Conservation (phyloP, 164 flowering plant species). For the Vitis labrusca region DNA sequence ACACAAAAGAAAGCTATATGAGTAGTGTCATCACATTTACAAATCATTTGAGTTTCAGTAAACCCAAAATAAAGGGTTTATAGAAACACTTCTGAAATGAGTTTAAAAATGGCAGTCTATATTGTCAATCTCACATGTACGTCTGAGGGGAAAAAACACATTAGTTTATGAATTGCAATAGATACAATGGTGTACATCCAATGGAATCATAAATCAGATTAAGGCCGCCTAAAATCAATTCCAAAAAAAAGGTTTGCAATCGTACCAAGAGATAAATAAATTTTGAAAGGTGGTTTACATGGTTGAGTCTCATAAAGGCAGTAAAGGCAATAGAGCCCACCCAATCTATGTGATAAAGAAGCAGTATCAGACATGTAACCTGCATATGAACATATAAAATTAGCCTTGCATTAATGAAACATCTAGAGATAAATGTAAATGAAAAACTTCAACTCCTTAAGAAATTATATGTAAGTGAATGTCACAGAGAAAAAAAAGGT, state of each 20-base stretch:
- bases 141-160: not conserved
- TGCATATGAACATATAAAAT: slow-evolving; percentile 28
- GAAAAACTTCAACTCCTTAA: not conserved
- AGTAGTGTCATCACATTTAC: not conserved
- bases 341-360: slow-evolving; percentile 70
- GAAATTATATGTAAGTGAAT: not conserved
- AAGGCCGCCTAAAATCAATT: not conserved
- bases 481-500: not conserved
- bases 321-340: slow-evolving; percentile 86
- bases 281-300: slow-evolving; percentile 71
- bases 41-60: too few relatives aligned
- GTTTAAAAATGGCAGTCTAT: too few relatives aligned
- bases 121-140: too few relatives aligned
- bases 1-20: not conserved
- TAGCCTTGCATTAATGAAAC: slow-evolving; percentile 3
- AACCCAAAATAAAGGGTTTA: too few relatives aligned
- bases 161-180: not conserved
- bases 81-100: not conserved
- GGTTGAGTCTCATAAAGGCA: slow-evolving; percentile 92
- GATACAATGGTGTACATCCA: not conserved
- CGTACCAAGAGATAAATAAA: slow-evolving; percentile 79
- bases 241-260: not conserved
- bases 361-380: slow-evolving; percentile 54
- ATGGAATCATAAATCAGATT: not conserved
- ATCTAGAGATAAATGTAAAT: not conserved